Evolutionary conservation across 169 alveolate genomes (phyloP).

Genomic region (Besnoitia besnoiti): DNA sequence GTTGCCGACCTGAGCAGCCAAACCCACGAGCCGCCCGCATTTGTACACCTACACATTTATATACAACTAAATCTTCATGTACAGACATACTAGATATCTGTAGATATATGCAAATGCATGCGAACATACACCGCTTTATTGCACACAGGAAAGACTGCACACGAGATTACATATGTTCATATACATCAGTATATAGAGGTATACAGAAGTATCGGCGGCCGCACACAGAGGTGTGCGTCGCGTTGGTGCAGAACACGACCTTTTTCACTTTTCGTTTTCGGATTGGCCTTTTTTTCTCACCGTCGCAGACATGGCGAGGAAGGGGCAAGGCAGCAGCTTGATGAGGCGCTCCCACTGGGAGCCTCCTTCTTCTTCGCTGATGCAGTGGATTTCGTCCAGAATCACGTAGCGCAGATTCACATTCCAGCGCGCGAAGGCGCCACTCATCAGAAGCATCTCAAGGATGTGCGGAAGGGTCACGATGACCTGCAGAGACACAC

Average conservation of each 20-base stretch:
- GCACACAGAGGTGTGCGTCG: background rate
- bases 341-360: constrained; percentile 77
- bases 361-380: constrained; percentile 79
- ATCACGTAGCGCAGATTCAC: constrained; percentile 85
- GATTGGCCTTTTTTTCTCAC: constrained; percentile 80
- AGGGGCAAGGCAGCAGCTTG: constrained; percentile 90
- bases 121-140: background rate
- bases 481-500: constrained; percentile 77
- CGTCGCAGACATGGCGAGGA: constrained; percentile 92
- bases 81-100: background rate
- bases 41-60: background rate
- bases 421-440: constrained; percentile 77
- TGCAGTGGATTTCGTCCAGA: constrained; percentile 91
- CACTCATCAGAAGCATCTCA: constrained; percentile 85
- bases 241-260: background rate
- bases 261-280: constrained; percentile 82
- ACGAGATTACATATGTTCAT: background rate
- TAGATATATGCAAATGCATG: background rate
- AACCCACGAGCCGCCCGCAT: background rate
- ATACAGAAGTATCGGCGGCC: background rate
- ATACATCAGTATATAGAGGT: background rate
- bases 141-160: background rate
- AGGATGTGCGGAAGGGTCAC: constrained; percentile 88
- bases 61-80: background rate
- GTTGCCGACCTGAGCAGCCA: constrained; percentile 27